Base-by-base conservation (phyloP, 495 filamentous ascomycete species). In the Penicillium nucicola region DNA sequence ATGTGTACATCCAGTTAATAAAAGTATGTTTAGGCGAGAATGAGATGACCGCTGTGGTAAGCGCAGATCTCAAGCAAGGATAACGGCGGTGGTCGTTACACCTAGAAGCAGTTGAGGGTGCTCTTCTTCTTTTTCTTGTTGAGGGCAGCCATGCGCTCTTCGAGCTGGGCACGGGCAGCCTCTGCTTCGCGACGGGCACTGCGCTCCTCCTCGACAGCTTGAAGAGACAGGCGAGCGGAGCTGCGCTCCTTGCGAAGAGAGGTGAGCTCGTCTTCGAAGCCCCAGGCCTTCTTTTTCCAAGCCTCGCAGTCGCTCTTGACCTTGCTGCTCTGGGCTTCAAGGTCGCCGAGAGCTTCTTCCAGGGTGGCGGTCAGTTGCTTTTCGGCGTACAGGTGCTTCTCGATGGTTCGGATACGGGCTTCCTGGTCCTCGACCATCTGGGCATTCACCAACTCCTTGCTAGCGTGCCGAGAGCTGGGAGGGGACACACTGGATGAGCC, bases 371-470 rank as follows among this genome's bases (percentile, higher is more conserved):
- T 97, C 20, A 98, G 84, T 62, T 97, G 92, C 66, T 95, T 96
- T 76, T 98, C 93, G 20, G 95, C 92, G 52, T 86, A 87, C 25
- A 98, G 81, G 64, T 97, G 91, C 76, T 96, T 96, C 76, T 97
- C 93, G 55, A 98, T 96, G 19, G 91, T 92, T 39, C 87, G 85
- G 62, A 98, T 95, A 40, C 90, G 92, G 33, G 87, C 85, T 67
- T 97, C 95, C 64, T 96, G 90, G 55, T 98, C 93, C 56, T 97
- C 92, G 41, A 76, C 69, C 5, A 78, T 33, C 61, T 89, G 84
- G 23, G 77, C 76, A 40, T 77, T 75, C 42, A 81, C 83, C 48
- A 92, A 77, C 57, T 97, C 92, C 57, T 92, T 95, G 74, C 86
- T 90, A 13, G 83, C 76, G 48, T 90, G 90, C 6, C 89, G 84